phyloP scores from a whole-genome alignment of 2,329 filamentous ascomycete species.

The Aschersonia sp. region DNA sequence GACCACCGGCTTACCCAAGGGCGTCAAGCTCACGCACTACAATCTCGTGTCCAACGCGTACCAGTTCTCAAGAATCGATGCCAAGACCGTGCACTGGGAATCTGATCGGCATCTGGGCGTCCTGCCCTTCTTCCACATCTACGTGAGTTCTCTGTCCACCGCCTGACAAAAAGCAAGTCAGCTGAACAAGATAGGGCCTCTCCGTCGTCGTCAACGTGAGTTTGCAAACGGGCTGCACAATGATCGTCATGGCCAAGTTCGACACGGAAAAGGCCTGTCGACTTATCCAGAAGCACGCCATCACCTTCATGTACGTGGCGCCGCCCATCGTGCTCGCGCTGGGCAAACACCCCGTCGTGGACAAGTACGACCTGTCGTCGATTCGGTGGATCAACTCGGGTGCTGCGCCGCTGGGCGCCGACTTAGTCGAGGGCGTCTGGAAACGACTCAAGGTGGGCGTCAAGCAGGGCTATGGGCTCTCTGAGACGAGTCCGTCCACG shows the following conservation, averaged over 20 bases:
- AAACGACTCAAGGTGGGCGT: constrained; percentile 61
- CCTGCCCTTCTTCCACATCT: constrained; percentile 85
- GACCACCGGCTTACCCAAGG: constrained; percentile 84
- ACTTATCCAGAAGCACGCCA: constrained; percentile 57
- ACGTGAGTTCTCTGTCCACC: constrained; percentile 35
- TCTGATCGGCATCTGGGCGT: constrained; percentile 66
- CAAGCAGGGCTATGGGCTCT: constrained; percentile 88
- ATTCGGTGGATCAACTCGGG: constrained; percentile 78
- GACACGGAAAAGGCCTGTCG: constrained; percentile 67
- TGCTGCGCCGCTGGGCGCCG: constrained; percentile 69
- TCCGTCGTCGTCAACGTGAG: constrained; percentile 15
- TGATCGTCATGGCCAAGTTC: constrained; percentile 62
- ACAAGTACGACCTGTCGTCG: constrained; percentile 66
- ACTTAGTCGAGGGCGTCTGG: constrained; percentile 67
- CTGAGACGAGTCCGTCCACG: constrained; percentile 71
- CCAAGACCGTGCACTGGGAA: constrained; percentile 38
- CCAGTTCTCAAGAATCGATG: constrained; percentile 40
- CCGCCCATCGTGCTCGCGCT: constrained; percentile 74
- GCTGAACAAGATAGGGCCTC: constrained; percentile 13
- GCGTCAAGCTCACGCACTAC: constrained; percentile 70
- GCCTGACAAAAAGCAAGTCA: too few species aligned
- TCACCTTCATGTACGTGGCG: constrained; percentile 71
- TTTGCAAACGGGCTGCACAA: constrained; percentile 47
- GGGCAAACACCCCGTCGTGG: constrained; percentile 63
- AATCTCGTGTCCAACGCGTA: constrained; percentile 68